Conservation (phyloP, 257 asterid species). For the Nyctanthes arbortristis region DNA sequence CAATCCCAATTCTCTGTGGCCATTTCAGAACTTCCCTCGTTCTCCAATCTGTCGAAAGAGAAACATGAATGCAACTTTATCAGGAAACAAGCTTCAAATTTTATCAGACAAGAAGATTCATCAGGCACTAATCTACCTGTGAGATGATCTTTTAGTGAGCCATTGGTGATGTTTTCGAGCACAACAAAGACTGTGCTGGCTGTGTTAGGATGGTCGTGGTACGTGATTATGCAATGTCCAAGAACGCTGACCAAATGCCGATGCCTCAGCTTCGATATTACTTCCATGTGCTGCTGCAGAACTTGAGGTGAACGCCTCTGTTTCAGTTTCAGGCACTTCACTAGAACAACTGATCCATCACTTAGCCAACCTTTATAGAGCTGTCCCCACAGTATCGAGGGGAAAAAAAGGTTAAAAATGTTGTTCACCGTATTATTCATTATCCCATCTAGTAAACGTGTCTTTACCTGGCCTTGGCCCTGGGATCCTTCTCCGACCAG, state of each 20-base stretch:
- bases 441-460: not conserved
- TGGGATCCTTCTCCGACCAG: constrained; percentile 84
- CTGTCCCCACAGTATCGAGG: constrained; percentile 38
- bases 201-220: constrained; percentile 86
- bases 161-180: constrained; percentile 73
- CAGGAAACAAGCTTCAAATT: not conserved
- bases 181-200: constrained; percentile 76
- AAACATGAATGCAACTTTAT: constrained; percentile 2
- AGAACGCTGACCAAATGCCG: constrained; percentile 86
- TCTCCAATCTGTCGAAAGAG: constrained; percentile 68
- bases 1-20: constrained; percentile 90
- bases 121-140: constrained; percentile 55
- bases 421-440: not conserved
- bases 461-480: constrained; percentile 78
- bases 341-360: constrained; percentile 82
- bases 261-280: constrained; percentile 87
- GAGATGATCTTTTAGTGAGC: constrained; percentile 75
- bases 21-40: constrained; percentile 79
- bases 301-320: constrained; percentile 84
- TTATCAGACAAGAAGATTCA: not conserved
- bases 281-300: constrained; percentile 92
- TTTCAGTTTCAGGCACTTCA: constrained; percentile 80
- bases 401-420: not conserved
- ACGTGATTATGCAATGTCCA: constrained; percentile 86
- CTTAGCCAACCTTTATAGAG: constrained; percentile 77